Evolutionary conservation across 495 filamentous ascomycete species (phyloP), one percentile per base, ranked within the genome.

Genomic region (Penicillium egyptiacum): DNA sequence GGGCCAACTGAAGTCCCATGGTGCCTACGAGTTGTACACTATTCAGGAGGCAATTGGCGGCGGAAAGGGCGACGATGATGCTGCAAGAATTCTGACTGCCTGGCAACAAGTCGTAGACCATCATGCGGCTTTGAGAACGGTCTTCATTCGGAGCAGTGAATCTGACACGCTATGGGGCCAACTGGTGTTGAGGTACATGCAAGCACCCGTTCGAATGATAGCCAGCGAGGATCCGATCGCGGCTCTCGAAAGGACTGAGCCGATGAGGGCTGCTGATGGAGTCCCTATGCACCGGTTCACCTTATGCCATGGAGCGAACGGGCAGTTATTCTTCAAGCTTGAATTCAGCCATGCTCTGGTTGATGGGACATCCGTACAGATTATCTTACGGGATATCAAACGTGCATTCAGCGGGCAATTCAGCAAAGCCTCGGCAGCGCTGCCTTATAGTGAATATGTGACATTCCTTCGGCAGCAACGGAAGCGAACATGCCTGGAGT

Each of bases 281-380:
- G 11, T 40, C 37, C 1, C 37, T 40, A 5, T 14, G 16, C 37
- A 40, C 11, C 37, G 37, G 16, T 17, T 40, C 11, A 40, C 37
- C 37, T 40, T 40, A 37, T 73, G 62, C 26, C 59, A 56, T 35
- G 70, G 68, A 9, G 44, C 41, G 5, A 61, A 56, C 9, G 62
- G 61, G 2, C 55, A 48, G 39, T 53, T 75, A 1, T 56, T 67
- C 11, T 62, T 66, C 48, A 73, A 73, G 33, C 55, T 81, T 37
- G 75, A 82, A 33, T 69, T 80, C 52, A 80, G 70, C 62, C 72
- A 78, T 61, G 64, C 75, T 26, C 39, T 74, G 23, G 60, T 64
- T 45, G 65, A 76, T 68, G 72, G 57, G 16, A 62, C 54, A 5
- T 69, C 66, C 3, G 61, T 67, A 14, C 40, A 54, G 5, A 54